Evolutionary conservation across 1,284 basidiomycete genomes (phyloP), one percentile per base, ranked within the genome.

Genomic region (Boletus mariae): DNA sequence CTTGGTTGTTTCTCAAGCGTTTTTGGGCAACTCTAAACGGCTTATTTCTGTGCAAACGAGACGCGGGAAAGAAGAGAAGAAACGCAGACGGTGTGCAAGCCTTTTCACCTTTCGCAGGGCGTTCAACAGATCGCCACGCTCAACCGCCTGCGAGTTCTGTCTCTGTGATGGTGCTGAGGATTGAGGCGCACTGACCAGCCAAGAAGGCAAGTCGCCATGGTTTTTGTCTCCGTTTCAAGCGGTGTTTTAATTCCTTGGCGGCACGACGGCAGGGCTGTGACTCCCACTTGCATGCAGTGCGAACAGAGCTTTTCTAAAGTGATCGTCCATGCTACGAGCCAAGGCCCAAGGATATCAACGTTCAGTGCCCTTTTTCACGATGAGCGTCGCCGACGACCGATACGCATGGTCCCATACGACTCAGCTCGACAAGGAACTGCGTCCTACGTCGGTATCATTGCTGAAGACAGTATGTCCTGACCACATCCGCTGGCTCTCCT

Each of bases 1-100:
- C 73, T 60, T 58, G 67, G 71, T 67, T 40, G 38, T 40, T 40
- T 73, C 71, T 75, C 68, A 75, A 71, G 73, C 74, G 74, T 74
- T 70, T 73, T 71, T 67, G 68, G 71, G 68, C 66, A 76, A 76
- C 76, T 76, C 72, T 74, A 77, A 73, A 71, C 67, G 71, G 78
- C 77, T 80, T 78, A 78, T 77, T 76, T 74, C 70, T 74, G 68
- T 63, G 67, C 73, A 70, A 71, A 72, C 66, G 65, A 71, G 68
- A 63, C 66, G 66, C 64, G 66, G 70, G 68, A 72, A 69, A 64
- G 67, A 64, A 62, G 66, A 64, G 68, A 65, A 65, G 63, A 62
- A 66, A 63, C 59, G 64, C 64, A 67, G 65, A 65, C 67, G 63
- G 61, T 66, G 68, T 63, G 65, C 65, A 64, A 69, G 69, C 70